Base-by-base conservation (phyloP, 768 basidiomycete genomes). In the Exsudoporus frostii region DNA sequence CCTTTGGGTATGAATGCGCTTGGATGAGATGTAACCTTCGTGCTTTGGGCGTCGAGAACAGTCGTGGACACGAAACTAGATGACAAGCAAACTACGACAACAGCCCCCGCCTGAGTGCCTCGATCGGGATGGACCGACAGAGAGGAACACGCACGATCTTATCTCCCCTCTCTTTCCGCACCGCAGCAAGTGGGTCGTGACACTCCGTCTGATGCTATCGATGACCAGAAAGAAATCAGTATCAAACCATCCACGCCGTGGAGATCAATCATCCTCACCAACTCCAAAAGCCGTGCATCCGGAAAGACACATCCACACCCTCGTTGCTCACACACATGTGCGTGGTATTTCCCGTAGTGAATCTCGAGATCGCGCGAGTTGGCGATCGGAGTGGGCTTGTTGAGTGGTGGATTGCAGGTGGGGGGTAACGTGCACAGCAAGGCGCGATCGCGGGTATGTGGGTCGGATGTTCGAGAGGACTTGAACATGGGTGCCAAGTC, bases 301-400 rank as follows among this genome's bases (percentile, higher is more conserved):
- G 93, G 92, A 69, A 95, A 96, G 11, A 94, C 89, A 67, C 83
- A 85, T 19, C 80, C 79, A 70, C 92, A 96, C 4, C 78, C 78
- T 10, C 67, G 65, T 51, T 80, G 74, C 61, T 84, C 87, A 61
- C 91, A 91, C 2, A 93, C 87, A 66, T 91, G 89, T 0, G 90
- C 86, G 64, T 92, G 90, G 64, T 86, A 90, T 17, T 77, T 87
- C 32, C 86, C 86, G 65, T 94, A 93, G 71, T 94, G 92, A 39
- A 79, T 69, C 63, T 94, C 91, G 8, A 93, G 79, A 56, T 91
- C 91, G 37, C 77, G 79, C 41, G 83, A 78, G 60, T 79, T 79
- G 2, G 77, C 73, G 40, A 93, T 77, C n/a, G 76, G 73, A 1
- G 88, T 90, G 1, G 88, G 81, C 1, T 65, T 72, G 59, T 73